phyloP scores from a whole-genome alignment of 495 filamentous ascomycete genomes.

The Trypethelium eluteriae region DNA sequence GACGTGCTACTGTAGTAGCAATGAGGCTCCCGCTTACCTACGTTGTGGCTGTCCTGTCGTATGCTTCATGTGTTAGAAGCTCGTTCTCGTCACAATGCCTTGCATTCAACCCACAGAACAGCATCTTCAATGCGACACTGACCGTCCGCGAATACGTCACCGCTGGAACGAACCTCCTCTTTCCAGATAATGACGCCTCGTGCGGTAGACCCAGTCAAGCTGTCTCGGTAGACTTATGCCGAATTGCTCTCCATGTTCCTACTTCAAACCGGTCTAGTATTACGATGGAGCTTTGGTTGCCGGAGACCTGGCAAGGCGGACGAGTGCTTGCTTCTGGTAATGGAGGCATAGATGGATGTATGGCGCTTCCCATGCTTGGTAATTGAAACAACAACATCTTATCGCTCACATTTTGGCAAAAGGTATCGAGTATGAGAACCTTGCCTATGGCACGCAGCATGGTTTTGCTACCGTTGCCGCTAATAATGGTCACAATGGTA shows the following conservation, averaged over 20 bases:
- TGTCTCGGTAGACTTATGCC: constrained; percentile 43
- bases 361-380: background rate
- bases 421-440: constrained; percentile 27
- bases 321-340: constrained; percentile 32
- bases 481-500: constrained; percentile 27
- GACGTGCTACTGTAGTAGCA: background rate
- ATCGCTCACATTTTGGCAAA: background rate
- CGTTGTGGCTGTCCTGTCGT: background rate
- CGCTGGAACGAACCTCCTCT: background rate
- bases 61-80: background rate
- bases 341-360: constrained; percentile 31
- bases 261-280: constrained; percentile 50
- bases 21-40: background rate
- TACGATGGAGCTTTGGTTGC: constrained; percentile 53
- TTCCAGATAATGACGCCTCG: background rate
- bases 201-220: background rate
- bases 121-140: background rate
- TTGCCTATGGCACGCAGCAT: constrained; percentile 32
- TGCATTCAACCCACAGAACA: background rate
- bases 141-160: background rate
- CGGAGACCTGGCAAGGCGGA: constrained; percentile 32
- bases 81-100: background rate
- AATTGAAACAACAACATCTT: background rate
- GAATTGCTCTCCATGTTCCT: constrained; percentile 48
- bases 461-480: constrained; percentile 50